Percentiles rank a stretch among this genome's conserved stretches.
These are phyloP conservation scores for Apiospora rasikravindrae DNA, from an alignment of 2,329 filamentous ascomycete genomes.

Conservation along the genomic window DNA sequence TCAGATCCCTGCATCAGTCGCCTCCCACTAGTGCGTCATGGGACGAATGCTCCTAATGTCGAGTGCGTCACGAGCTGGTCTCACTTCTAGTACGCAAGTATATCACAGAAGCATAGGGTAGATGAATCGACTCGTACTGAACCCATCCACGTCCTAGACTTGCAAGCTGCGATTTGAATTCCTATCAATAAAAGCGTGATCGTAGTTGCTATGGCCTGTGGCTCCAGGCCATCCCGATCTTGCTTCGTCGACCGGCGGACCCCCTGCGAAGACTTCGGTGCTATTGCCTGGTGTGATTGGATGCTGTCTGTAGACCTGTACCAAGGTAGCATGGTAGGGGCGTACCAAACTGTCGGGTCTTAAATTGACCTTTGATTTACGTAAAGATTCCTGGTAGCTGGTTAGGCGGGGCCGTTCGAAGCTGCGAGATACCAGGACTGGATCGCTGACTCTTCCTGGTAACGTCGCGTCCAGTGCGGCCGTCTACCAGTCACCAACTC, in stretches of 20 bases:
- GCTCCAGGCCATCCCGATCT: background rate
- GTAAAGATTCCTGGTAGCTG: background rate
- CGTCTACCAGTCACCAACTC: background rate
- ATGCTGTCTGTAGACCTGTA: background rate
- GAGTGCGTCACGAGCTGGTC: conserved; percentile 6
- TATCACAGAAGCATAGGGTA: background rate
- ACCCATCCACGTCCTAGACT: background rate
- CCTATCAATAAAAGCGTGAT: background rate
- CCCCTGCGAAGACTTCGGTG: background rate
- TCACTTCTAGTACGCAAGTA: background rate
- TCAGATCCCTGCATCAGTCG: background rate
- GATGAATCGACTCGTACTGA: background rate
- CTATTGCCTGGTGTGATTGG: background rate
- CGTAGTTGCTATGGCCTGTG: background rate
- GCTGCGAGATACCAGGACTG: background rate
- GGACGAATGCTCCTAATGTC: background rate
- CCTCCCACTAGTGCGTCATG: background rate
- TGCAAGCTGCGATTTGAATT: background rate
- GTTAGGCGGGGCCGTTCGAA: background rate
- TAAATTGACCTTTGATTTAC: background rate
- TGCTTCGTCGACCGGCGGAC: too few relatives aligned
- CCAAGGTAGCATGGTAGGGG: background rate
- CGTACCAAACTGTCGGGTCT: background rate
- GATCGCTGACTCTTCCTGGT: background rate
- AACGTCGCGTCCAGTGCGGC: background rate